These are phyloP conservation scores for Fusarium newnesense DNA, from an alignment of 2,329 filamentous ascomycete genomes.

Conservation along the genomic window DNA sequence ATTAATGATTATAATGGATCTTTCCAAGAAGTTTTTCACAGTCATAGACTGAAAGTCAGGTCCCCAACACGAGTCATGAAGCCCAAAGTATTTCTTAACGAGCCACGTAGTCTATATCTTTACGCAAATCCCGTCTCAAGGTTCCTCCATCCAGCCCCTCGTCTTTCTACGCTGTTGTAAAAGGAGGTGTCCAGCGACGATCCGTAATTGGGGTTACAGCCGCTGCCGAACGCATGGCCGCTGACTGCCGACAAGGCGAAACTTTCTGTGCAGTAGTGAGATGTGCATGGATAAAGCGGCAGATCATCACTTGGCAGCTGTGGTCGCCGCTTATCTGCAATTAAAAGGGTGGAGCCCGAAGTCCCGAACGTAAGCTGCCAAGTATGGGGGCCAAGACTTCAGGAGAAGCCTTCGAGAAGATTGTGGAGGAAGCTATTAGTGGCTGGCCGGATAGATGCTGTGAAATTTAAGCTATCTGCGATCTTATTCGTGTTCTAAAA, in stretches of 20 bases:
- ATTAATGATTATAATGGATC: no score
- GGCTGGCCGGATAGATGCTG: neutral
- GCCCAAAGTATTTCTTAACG: no score
- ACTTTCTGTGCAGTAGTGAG: fast-evolving
- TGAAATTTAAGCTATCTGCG: neutral
- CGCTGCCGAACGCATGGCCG: neutral
- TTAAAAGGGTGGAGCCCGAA: constrained; percentile 6
- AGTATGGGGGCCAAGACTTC: neutral
- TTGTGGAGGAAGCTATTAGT: fast-evolving
- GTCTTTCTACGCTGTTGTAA: no score
- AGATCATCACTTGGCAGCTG: neutral
- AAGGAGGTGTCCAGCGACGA: neutral
- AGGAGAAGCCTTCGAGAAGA: neutral
- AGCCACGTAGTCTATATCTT: no score
- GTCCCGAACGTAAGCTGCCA: neutral
- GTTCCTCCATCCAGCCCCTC: fast-evolving
- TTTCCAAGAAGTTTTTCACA: no score
- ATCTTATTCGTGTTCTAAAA: fast-evolving
- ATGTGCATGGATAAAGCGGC: neutral
- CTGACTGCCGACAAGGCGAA: fast-evolving
- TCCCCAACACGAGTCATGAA: neutral
- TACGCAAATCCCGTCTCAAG: fast-evolving
- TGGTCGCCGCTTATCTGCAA: constrained; percentile 10
- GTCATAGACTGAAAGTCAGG: neutral
- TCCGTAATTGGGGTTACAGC: no score